A percentile compares a stretch with the other conserved stretches of the same genome.
Conservation (phyloP, 257 asterid species). For the Sherardia arvensis region DNA sequence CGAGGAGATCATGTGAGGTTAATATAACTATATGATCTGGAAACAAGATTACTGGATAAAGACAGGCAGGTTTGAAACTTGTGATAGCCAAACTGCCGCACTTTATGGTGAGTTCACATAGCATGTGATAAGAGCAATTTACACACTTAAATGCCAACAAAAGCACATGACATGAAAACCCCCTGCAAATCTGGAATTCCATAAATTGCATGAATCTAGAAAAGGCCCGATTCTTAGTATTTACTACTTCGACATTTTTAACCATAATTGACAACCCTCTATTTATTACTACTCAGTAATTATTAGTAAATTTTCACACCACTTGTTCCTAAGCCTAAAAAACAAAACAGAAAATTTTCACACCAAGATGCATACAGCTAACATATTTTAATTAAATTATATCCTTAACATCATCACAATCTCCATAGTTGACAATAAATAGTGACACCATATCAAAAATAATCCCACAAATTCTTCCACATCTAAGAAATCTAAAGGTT, state of each 20-base stretch:
- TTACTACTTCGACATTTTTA: neutral
- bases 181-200: neutral
- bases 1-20: neutral
- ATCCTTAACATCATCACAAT: neutral
- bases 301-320: neutral
- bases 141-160: neutral
- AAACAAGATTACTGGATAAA: neutral
- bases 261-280: neutral
- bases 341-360: neutral
- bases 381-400: neutral
- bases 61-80: conserved; percentile 6
- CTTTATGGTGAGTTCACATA: conserved; percentile 9
- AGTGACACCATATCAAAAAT: neutral
- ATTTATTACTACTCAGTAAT: neutral
- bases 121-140: neutral
- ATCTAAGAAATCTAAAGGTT: neutral
- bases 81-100: conserved; percentile 6
- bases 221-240: neutral
- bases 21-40: conserved; percentile 1
- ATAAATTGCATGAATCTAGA: neutral
- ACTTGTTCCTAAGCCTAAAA: neutral
- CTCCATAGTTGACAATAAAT: neutral
- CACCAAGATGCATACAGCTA: neutral
- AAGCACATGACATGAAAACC: neutral
- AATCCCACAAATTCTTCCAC: neutral